Conservation (phyloP, 1,284 basidiomycete genomes). For the Earliella scabrosa region DNA sequence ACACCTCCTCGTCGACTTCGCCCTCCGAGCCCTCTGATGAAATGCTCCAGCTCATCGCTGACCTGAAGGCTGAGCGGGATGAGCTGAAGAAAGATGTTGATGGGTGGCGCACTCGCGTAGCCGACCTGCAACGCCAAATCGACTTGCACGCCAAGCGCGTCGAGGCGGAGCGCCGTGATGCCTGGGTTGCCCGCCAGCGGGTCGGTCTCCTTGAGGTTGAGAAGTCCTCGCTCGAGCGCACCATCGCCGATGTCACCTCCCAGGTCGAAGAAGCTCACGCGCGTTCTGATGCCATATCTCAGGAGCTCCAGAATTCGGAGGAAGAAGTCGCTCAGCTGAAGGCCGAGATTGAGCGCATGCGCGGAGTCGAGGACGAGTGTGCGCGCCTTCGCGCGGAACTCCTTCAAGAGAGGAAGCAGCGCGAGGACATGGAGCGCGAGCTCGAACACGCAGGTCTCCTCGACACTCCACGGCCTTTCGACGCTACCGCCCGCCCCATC, state of each 20-base stretch:
- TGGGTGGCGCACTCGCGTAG: slow-evolving; percentile 72
- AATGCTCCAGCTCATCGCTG: slow-evolving; percentile 71
- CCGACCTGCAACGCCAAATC: slow-evolving; percentile 67
- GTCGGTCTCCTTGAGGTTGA: slow-evolving; percentile 67
- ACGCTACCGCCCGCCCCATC: slow-evolving; percentile 24
- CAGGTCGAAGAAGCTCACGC: slow-evolving; percentile 38
- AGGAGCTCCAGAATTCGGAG: slow-evolving; percentile 38
- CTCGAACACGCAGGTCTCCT: slow-evolving; percentile 47
- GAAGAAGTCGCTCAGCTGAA: slow-evolving; percentile 40
- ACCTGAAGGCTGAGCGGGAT: slow-evolving; percentile 79
- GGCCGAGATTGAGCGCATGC: slow-evolving; percentile 36
- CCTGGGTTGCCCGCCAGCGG: slow-evolving; percentile 74
- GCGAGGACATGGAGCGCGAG: slow-evolving; percentile 47
- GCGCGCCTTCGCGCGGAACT: slow-evolving; percentile 38
- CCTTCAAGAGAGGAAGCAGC: slow-evolving; percentile 41
- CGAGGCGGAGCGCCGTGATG: slow-evolving; percentile 72
- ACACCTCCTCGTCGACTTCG: slow-evolving; percentile 40
- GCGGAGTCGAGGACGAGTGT: slow-evolving; percentile 38
- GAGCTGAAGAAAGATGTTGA: slow-evolving; percentile 78
- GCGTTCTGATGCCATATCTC: slow-evolving; percentile 37
- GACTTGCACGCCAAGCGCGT: slow-evolving; percentile 62
- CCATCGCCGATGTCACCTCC: slow-evolving; percentile 45
- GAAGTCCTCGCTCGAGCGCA: slow-evolving; percentile 55
- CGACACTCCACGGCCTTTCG: slow-evolving; percentile 47
- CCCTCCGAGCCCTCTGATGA: slow-evolving; percentile 57